A percentile compares a stretch with the other conserved stretches of the same genome.
Evolutionary conservation across 495 filamentous ascomycete genomes (phyloP).

Genomic region (Lasiosphaeris hirsuta): DNA sequence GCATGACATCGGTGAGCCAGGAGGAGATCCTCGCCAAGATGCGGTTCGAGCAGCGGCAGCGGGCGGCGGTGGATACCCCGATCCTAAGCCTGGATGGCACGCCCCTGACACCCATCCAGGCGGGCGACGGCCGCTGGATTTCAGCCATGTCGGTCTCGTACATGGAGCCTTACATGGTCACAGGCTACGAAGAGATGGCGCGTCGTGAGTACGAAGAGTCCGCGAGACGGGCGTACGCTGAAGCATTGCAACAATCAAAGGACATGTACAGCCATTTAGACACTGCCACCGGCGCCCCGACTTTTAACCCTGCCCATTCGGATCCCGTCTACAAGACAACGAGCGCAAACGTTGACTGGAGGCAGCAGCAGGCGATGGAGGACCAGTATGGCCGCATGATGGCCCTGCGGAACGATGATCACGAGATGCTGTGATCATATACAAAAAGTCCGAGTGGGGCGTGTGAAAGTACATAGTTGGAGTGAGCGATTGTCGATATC

Average conservation of each 20-base stretch:
- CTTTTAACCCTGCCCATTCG: slow-evolving; percentile 50
- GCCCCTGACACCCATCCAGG: slow-evolving; percentile 50
- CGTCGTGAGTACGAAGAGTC: slow-evolving; percentile 49
- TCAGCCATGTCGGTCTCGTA: slow-evolving; percentile 19
- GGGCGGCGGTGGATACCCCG: slow-evolving; percentile 24
- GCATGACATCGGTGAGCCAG: slow-evolving; percentile 47
- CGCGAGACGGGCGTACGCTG: slow-evolving; percentile 32
- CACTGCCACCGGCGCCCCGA: slow-evolving; percentile 36
- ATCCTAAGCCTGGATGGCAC: slow-evolving; percentile 48
- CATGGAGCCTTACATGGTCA: slow-evolving; percentile 67
- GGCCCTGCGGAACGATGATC: slow-evolving; percentile 36
- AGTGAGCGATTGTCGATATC: too few relatives aligned
- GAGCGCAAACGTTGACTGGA: slow-evolving; percentile 33
- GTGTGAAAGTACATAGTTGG: too few relatives aligned
- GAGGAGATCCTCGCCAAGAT: slow-evolving; percentile 49
- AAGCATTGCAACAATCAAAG: slow-evolving; percentile 34
- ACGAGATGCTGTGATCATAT: slow-evolving; percentile 27
- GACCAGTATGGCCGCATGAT: slow-evolving; percentile 55
- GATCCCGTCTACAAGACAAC: slow-evolving; percentile 60
- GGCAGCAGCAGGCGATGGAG: slow-evolving; percentile 55
- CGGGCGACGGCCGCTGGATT: slow-evolving; percentile 48
- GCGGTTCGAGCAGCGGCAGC: slow-evolving; percentile 48
- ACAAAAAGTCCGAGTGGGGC: too few relatives aligned
- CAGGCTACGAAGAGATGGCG: slow-evolving; percentile 60
- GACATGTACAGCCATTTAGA: slow-evolving; percentile 37